These are phyloP conservation scores for Annona squamosa DNA, from an alignment of 164 flowering plant genomes.

Conservation along the genomic window DNA sequence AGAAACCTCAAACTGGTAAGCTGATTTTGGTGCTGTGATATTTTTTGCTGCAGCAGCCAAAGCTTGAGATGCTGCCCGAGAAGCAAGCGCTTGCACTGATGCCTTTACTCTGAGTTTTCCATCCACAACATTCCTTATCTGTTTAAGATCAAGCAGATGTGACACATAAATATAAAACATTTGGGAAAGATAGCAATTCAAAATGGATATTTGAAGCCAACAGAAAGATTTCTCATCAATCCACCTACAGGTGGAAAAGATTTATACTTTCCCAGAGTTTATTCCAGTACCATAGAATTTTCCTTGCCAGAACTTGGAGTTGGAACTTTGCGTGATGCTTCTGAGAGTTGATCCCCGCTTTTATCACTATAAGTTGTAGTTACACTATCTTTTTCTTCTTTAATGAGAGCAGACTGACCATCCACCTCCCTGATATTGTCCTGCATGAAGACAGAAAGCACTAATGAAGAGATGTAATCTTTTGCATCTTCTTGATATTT, in stretches of 20 bases:
- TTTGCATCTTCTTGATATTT: background rate
- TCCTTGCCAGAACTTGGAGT: slow-evolving; percentile 14
- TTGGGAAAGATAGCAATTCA: background rate
- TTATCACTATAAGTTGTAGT: slow-evolving; percentile 5
- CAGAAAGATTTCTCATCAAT: too few species aligned
- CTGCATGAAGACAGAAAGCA: slow-evolving; percentile 13
- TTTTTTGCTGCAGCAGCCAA: slow-evolving; percentile 59
- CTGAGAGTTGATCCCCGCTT: slow-evolving; percentile 9
- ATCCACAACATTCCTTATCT: slow-evolving; percentile 30
- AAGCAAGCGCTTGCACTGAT: slow-evolving; percentile 82
- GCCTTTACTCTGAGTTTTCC: slow-evolving; percentile 35
- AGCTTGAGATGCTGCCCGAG: slow-evolving; percentile 74
- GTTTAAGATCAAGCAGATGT: background rate
- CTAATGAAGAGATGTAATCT: background rate
- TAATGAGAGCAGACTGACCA: slow-evolving; percentile 10
- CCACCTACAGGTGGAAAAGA: too few species aligned
- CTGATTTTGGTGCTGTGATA: slow-evolving; percentile 66
- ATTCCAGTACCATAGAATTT: slow-evolving; percentile 16
- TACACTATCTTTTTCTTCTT: slow-evolving; percentile 24
- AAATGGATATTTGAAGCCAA: background rate
- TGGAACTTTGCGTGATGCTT: slow-evolving; percentile 17
- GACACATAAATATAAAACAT: background rate
- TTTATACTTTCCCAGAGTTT: background rate
- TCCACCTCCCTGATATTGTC: slow-evolving; percentile 18
- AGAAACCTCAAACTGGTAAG: slow-evolving; percentile 83